Percentiles rank a stretch among this genome's conserved stretches.
Evolutionary conservation across 495 filamentous ascomycete genomes (phyloP).

Genomic region (Immersiella caudata): DNA sequence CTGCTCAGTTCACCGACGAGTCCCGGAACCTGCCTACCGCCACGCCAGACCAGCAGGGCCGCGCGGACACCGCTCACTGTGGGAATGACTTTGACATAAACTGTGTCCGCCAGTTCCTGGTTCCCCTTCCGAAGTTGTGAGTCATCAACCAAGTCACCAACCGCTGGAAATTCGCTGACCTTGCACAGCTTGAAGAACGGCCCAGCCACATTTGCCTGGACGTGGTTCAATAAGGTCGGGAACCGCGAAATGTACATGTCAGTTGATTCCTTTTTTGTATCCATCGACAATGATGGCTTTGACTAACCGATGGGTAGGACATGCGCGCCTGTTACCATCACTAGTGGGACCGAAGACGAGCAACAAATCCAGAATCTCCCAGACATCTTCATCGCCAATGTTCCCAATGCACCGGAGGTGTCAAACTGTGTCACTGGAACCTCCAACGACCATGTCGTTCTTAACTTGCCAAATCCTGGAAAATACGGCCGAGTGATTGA

Average conservation of each 20-base stretch:
- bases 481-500: conserved; percentile 26
- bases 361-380: conserved; percentile 47
- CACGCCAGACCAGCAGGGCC: conserved; percentile 23
- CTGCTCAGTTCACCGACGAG: conserved; percentile 42
- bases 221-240: conserved; percentile 61
- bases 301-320: conserved; percentile 46
- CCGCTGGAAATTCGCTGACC: background rate
- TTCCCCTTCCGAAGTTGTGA: conserved; percentile 32
- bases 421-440: conserved; percentile 24
- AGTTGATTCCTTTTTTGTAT: background rate
- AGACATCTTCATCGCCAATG: conserved; percentile 63
- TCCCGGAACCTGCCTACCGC: conserved; percentile 36
- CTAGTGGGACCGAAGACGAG: conserved; percentile 39
- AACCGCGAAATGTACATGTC: conserved; percentile 63
- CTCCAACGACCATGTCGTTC: conserved; percentile 22
- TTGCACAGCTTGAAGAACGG: conserved; percentile 27
- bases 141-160: background rate
- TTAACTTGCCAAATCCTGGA: conserved; percentile 35
- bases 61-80: conserved; percentile 26
- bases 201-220: conserved; percentile 57
- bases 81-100: conserved; percentile 29
- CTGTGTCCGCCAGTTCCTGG: conserved; percentile 32
- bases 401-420: conserved; percentile 31
- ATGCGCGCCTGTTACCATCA: conserved; percentile 58
- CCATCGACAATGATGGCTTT: background rate